Percentiles rank a stretch among this genome's conserved stretches.
These are phyloP conservation scores for Begonia fuchsioides DNA, from an alignment of 306 rosid species.

Conservation along the genomic window DNA sequence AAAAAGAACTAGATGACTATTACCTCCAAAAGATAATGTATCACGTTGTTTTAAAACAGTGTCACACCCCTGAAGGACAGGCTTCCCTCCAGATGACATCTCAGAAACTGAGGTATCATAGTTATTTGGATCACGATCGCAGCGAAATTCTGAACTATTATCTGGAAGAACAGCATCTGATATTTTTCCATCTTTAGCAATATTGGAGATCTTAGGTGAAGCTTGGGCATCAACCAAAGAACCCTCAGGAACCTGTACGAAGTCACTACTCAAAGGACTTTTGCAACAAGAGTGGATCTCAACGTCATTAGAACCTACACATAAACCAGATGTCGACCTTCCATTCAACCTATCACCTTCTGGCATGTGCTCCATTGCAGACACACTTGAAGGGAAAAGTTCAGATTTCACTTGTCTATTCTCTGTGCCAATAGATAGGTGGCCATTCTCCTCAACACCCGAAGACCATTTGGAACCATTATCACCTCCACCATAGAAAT, in stretches of 20 bases:
- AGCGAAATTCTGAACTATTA: slow-evolving; percentile 32
- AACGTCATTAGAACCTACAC: slow-evolving; percentile 34
- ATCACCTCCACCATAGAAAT: slow-evolving; percentile 18
- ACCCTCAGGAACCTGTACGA: slow-evolving; percentile 14
- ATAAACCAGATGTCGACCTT: slow-evolving; percentile 35
- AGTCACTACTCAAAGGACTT: slow-evolving; percentile 24
- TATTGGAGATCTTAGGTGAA: slow-evolving; percentile 24
- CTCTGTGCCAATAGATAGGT: slow-evolving; percentile 25
- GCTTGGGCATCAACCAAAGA: slow-evolving; percentile 32
- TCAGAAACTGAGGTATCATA: slow-evolving; percentile 20
- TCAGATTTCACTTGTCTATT: slow-evolving; percentile 21
- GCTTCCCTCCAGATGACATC: slow-evolving; percentile 18
- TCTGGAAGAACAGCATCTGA: slow-evolving; percentile 12
- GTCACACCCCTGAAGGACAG: slow-evolving; percentile 48
- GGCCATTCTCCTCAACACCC: slow-evolving; percentile 9
- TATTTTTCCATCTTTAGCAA: slow-evolving; percentile 18
- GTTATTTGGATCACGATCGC: slow-evolving; percentile 27
- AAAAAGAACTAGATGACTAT: not conserved
- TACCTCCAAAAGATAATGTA: slow-evolving; percentile 4
- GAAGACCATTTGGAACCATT: slow-evolving; percentile 22
- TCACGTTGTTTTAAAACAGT: slow-evolving; percentile 24
- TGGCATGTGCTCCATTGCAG: slow-evolving; percentile 18
- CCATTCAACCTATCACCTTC: slow-evolving; percentile 24
- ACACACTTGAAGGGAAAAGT: slow-evolving; percentile 13
- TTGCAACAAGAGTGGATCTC: slow-evolving; percentile 38